Conservation (phyloP, 306 rosid species). For the Ammopiptanthus mongolicus region DNA sequence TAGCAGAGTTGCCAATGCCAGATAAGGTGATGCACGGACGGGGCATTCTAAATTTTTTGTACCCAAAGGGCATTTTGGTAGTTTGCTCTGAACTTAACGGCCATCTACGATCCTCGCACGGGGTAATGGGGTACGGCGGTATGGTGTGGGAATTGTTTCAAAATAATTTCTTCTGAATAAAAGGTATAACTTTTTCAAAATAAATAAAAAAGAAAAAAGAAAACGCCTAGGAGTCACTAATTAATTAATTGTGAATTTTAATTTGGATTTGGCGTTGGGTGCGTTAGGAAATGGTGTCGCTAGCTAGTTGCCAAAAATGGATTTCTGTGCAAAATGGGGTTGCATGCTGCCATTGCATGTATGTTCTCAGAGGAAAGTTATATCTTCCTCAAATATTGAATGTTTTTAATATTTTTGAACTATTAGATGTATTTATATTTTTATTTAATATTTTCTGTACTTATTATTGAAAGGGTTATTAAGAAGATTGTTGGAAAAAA, state of each 20-base stretch:
- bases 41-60: not conserved
- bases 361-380: too few species aligned
- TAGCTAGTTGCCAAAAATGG: not conserved
- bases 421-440: too few species aligned
- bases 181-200: not conserved
- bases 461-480: too few species aligned
- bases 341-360: not conserved
- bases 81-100: not conserved
- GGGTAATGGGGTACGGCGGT: too few species aligned
- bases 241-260: not conserved
- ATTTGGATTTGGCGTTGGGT: not conserved
- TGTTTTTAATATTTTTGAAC: too few species aligned
- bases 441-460: too few species aligned
- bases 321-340: not conserved
- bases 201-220: too few species aligned
- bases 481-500: too few species aligned
- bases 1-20: slow-evolving; percentile 1
- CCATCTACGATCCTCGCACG: not conserved
- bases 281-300: not conserved
- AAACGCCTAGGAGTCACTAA: not conserved
- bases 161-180: not conserved
- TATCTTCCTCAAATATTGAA: too few species aligned
- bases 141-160: not conserved
- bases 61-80: not conserved
- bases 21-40: not conserved